These are phyloP conservation scores for Periconia digitata DNA, from an alignment of 2,329 filamentous ascomycete species.

Conservation along the genomic window DNA sequence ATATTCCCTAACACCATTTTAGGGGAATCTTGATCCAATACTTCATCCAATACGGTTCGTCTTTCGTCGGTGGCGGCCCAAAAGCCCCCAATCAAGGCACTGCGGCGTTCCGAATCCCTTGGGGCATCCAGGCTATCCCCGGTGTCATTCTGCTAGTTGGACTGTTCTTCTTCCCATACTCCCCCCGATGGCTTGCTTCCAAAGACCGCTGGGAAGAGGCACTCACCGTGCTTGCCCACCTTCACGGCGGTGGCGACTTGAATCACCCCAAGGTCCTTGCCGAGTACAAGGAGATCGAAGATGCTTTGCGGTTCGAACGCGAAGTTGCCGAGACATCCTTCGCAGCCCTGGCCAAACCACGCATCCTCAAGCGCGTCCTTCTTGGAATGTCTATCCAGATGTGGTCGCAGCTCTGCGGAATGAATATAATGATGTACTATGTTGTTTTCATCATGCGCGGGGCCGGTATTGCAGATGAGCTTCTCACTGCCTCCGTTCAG, in stretches of 20 bases:
- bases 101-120: conserved; percentile 45
- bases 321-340: conserved; percentile 55
- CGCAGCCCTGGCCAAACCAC: conserved; percentile 51
- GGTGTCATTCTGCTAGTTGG: conserved; percentile 42
- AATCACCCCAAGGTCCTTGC: conserved; percentile 63
- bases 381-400: conserved; percentile 62
- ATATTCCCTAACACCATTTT: conserved; percentile 14
- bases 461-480: conserved; percentile 57
- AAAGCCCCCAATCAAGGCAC: conserved; percentile 47
- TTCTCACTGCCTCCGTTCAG: conserved; percentile 63
- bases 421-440: conserved; percentile 63
- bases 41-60: conserved; percentile 67
- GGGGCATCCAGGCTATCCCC: conserved; percentile 47
- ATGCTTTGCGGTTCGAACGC: conserved; percentile 57
- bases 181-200: conserved; percentile 70
- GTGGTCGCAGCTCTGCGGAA: conserved; percentile 62
- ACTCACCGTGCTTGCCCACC: conserved; percentile 53
- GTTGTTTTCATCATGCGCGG: conserved; percentile 64
- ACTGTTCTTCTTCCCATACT: conserved; percentile 49
- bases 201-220: conserved; percentile 70
- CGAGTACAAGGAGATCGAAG: conserved; percentile 63
- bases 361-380: conserved; percentile 59
- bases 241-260: conserved; percentile 61
- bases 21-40: conserved; percentile 66
- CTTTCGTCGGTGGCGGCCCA: conserved; percentile 53